These are phyloP conservation scores for Neurospora tetraspora DNA, from an alignment of 495 filamentous ascomycete genomes.

Conservation along the genomic window DNA sequence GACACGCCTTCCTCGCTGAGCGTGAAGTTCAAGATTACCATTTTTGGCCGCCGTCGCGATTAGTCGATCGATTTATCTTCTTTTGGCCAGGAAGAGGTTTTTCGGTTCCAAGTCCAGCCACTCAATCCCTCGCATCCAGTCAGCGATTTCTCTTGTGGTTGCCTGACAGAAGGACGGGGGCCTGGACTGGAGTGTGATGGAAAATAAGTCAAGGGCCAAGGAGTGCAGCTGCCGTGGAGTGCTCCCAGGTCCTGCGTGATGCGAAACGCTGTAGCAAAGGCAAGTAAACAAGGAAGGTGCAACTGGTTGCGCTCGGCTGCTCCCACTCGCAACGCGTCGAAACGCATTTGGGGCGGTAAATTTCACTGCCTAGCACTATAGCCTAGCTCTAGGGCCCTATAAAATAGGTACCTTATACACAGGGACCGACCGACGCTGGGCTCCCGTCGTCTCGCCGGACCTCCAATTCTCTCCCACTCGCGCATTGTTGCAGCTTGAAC, in stretches of 20 bases:
- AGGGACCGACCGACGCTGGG: not conserved
- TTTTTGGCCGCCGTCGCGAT: not conserved
- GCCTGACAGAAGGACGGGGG: not conserved
- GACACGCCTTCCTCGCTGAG: constrained; percentile 64
- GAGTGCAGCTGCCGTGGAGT: not conserved
- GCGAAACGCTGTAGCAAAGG: not conserved
- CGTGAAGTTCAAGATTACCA: constrained; percentile 59
- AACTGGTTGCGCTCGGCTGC: not conserved
- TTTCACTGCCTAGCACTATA: not conserved
- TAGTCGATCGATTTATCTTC: not conserved
- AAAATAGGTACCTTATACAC: not conserved
- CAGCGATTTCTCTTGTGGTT: not conserved
- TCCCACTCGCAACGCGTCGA: not conserved
- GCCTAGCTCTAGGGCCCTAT: not conserved
- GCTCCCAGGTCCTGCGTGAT: not conserved
- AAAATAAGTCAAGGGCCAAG: not conserved
- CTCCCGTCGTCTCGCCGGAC: not conserved
- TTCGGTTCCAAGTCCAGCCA: not conserved
- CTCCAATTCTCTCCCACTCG: not conserved
- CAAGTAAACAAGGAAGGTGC: not conserved
- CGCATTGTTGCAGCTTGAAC: not conserved
- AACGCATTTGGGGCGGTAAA: not conserved
- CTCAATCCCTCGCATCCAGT: not conserved
- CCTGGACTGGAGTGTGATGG: not conserved
- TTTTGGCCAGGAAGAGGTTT: constrained; percentile 1